These are phyloP conservation scores for Neoscytalidium dimidiatum DNA, from an alignment of 2,329 filamentous ascomycete species.

Conservation along the genomic window DNA sequence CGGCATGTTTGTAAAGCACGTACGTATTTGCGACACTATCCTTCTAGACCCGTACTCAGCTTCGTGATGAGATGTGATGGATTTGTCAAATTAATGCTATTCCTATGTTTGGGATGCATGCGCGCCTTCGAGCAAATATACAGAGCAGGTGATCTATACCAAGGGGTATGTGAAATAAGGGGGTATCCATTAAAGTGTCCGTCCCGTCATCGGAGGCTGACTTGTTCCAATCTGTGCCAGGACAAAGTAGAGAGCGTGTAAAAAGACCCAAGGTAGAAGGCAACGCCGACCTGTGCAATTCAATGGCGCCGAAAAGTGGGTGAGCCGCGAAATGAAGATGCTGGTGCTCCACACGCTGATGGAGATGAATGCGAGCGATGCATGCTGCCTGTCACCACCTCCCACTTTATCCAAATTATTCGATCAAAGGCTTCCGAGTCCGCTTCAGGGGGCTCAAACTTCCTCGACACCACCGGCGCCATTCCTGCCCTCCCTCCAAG, in stretches of 20 bases:
- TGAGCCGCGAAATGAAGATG: neutral
- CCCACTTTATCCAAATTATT: neutral
- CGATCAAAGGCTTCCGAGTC: neutral
- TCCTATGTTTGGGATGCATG: neutral
- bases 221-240: neutral
- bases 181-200: slow-evolving; percentile 9
- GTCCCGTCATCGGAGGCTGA: neutral
- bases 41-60: neutral
- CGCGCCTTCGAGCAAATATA: no score
- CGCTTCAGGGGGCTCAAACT: neutral
- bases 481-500: slow-evolving; percentile 17
- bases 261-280: neutral
- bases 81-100: neutral
- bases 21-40: neutral
- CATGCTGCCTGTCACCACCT: neutral
- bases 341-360: neutral
- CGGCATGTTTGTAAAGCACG: neutral
- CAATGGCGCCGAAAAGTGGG: neutral
- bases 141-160: neutral
- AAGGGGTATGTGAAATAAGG: neutral
- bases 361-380: neutral
- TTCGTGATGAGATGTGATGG: neutral
- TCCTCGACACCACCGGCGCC: slow-evolving; percentile 13
- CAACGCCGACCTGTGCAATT: neutral
- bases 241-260: neutral